Evolutionary conservation across 441 rosid species (phyloP), one percentile per base, ranked within the genome.

Genomic region (Omphalea diandra): DNA sequence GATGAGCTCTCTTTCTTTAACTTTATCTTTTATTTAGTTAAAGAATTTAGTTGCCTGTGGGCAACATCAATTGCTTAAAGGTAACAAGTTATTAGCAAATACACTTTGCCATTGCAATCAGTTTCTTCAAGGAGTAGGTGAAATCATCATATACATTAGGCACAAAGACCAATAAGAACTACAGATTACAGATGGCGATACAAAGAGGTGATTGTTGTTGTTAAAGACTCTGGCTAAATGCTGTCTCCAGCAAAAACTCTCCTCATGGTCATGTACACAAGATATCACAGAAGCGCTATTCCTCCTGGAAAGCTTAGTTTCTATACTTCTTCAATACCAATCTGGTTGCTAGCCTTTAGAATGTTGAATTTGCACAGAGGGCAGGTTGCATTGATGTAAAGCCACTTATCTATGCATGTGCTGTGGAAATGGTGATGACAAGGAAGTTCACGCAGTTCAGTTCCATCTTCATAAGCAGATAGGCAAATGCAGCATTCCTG

Each of bases 401-500:
- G 90, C 99, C 98, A 95, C 82, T 90, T 95, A 68, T 95, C 99
- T 17, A 93, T 87, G 79, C 99, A 95, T 54, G 84, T 54, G 73
- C 90, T 85, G 77, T 95, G 99, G 73, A 95, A 95, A 76, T 93
- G 98, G 77, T 95, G 99, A 65, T 77, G 76, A 68, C 97, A 91
- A 62, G 97, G 97, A 54, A 95, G 94, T 68, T 93, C 95, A 69
- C 97, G 75, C 72, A 95, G 84, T 74, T 95, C 99, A 36, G 79
- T 84, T 71, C 96, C 98, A 24, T 91, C 93, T 56, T 93, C 98
- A 14, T 91, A 95, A 29, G 92, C 77, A 61, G 87, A 87, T 5
- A 95, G 93, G 81, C 99, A 95, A 65, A 95, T 90, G 94, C 99
- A 93, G 60, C 99, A 95, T 79, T 95, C 98, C 99, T 93, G 77